Base-by-base conservation (phyloP, 108 stramenopile species). In the Discostella pseudostelligera region DNA sequence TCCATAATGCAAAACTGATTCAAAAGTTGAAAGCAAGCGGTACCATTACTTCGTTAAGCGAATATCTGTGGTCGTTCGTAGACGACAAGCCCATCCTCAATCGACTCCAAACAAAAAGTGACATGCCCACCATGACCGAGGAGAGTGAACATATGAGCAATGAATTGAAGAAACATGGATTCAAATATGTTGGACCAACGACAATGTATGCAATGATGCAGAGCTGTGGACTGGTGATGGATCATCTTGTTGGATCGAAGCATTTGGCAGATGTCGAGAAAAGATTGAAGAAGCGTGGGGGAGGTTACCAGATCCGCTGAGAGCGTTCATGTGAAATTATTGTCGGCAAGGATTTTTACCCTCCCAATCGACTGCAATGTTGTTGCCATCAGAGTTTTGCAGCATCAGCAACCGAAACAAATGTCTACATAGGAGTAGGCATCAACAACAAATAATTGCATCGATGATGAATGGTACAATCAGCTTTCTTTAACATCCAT, bases 121-220 rank as follows among this genome's bases (percentile, higher is more conserved):
- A 72, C 28, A 68, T 57, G 5, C 56, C 70, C 16, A 74, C 20
- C 25, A 82, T 78, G 48, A 79, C 69, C 2, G 26, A 28, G 0
- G 83, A 82, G 58, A 82, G 83, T 56, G 56, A 68, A 29, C 79
- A 67, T 17, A 82, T 87, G 81, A 83, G 83, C 65, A 87, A 82
- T 47, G 71, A 61, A 13, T 62, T 87, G 25, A 81, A 81, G 63
- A 70, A 80, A 40, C 17, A 17, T 16, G 86, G 86, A 11, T 82
- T 83, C 46, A 72, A 73, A 56, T 87, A 80, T 74, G 86, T 87
- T 14, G 86, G 86, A 14, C 79, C 81, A 16, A 87, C 83, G 1
- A 87, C 79, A 9, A 77, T 75, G 17, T 87, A 87, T 56, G 57
- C 82, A 16, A 57, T 87, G 46, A 84, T 87, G 86, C 86, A 87